phyloP scores from a whole-genome alignment of 2,329 filamentous ascomycete genomes.

The Colletotrichum brevisporum region DNA sequence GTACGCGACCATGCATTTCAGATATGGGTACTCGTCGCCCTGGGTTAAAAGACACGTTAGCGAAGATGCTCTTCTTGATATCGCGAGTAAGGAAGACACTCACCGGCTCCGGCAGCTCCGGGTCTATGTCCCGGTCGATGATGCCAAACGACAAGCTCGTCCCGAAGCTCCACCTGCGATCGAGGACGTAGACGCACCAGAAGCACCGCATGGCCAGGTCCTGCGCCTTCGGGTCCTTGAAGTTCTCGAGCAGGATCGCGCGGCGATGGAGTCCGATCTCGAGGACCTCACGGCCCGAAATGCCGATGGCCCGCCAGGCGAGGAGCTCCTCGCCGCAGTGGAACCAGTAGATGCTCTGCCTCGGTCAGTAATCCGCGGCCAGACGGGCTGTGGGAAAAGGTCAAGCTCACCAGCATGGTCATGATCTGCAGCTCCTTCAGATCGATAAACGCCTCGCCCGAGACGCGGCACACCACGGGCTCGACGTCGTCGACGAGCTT shows the following conservation, averaged over 20 bases:
- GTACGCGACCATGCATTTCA: conserved; percentile 64
- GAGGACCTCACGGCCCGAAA: conserved; percentile 61
- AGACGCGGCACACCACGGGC: conserved; percentile 46
- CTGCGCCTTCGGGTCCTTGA: conserved; percentile 49
- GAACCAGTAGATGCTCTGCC: conserved; percentile 57
- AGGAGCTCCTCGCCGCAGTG: conserved; percentile 65
- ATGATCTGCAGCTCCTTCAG: conserved; percentile 52
- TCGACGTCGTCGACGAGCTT: conserved; percentile 50
- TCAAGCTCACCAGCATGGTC: conserved; percentile 47
- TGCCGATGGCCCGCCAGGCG: conserved; percentile 62
- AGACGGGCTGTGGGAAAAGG: too few relatives aligned
- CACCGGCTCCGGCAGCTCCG: conserved; percentile 60
- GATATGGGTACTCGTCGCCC: conserved; percentile 54
- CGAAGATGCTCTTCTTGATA: too few relatives aligned
- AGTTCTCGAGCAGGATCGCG: conserved; percentile 57
- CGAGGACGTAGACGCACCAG: conserved; percentile 66
- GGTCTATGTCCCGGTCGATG: conserved; percentile 64
- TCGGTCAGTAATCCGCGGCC: background rate
- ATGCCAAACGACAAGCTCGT: conserved; percentile 64
- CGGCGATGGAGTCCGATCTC: conserved; percentile 64
- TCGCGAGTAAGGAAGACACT: background rate
- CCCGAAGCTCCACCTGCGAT: conserved; percentile 66
- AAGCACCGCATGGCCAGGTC: conserved; percentile 57
- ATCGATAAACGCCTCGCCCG: conserved; percentile 45
- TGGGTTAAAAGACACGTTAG: conserved; percentile 27